Evolutionary conservation across 2,329 filamentous ascomycete species (phyloP), one percentile per base, ranked within the genome.

Genomic region (Pseudogymnoascus pannorum): DNA sequence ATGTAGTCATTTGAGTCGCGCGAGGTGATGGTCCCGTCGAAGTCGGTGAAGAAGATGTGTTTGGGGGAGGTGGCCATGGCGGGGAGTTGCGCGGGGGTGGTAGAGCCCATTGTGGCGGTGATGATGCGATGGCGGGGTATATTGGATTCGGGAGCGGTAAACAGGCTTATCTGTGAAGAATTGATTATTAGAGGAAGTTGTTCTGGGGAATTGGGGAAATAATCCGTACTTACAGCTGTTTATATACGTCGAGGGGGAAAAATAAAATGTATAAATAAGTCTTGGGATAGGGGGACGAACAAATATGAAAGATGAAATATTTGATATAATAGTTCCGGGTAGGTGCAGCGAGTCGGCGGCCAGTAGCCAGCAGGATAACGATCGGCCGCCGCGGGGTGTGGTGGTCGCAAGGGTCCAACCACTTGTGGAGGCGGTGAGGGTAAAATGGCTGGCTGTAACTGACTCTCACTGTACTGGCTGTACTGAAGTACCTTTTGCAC

Each of bases 31-130:
- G 92, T 97, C 71, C 94, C 94, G 76, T 99, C 94, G 73, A 97
- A 97, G 78, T 99, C 94, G 68, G 92, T 96, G 80, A 97, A 97
- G 83, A 99, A 97, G 79, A 99, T 92, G 79, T 91, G 89, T 77
- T 91, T 89, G 59, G 92, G 92, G 73, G 88, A 86, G 62, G 80
- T 85, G 69, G 78, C 78, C 73, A 87, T 76, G 48, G 84, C 84
- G 61, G 84, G 83, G 24, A 84, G 81, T 57, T 77, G 73, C 31
- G 57, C 31, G 14, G 57, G 31, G 62, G 69, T 72, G 44, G 69
- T 64, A 62, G 71, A 67, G 62, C 69, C 65, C 67, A 71, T 70
- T 57, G 44, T 68, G 65, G 57, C 31, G 57, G 22, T 36, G 58
- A 24, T 60, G 12, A n/a, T 48, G 22, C 7, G 57, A 58, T 58